Conservation (phyloP, 192 early-diverging fungal genomes). For the Mortierella hygrophila region DNA sequence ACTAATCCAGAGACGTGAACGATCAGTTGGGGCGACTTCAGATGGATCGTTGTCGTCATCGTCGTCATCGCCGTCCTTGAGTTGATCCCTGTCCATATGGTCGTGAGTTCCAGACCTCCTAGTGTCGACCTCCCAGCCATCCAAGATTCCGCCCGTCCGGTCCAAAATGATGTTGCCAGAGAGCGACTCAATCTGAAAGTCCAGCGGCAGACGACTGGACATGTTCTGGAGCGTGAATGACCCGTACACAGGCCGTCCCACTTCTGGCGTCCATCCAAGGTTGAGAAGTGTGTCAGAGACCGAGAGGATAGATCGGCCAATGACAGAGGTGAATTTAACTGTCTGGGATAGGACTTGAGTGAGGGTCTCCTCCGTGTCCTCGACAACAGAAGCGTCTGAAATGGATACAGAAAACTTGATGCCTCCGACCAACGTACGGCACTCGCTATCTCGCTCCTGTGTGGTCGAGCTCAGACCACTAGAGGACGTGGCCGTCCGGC, state of each 20-base stretch:
- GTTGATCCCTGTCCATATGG: slow-evolving; percentile 4
- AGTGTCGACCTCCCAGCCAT: slow-evolving; percentile 64
- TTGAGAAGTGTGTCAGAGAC: slow-evolving; percentile 76
- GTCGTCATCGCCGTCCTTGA: slow-evolving; percentile 1
- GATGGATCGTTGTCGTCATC: slow-evolving; percentile 14
- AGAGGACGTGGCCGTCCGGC: slow-evolving; percentile 8
- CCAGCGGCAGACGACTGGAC: slow-evolving; percentile 76
- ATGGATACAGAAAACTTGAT: slow-evolving; percentile 78
- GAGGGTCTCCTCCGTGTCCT: slow-evolving; percentile 39
- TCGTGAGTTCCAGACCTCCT: neutral
- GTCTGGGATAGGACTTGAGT: slow-evolving; percentile 76
- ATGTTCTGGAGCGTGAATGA: slow-evolving; percentile 79
- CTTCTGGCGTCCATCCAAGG: slow-evolving; percentile 68
- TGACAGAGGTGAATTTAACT: slow-evolving; percentile 83
- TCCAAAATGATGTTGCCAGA: slow-evolving; percentile 68
- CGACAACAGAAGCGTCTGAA: slow-evolving; percentile 45
- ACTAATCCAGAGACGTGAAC: slow-evolving; percentile 62
- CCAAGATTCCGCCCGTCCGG: slow-evolving; percentile 61
- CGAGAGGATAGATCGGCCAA: slow-evolving; percentile 82
- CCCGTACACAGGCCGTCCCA: slow-evolving; percentile 66
- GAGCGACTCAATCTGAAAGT: slow-evolving; percentile 69
- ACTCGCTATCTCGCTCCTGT: slow-evolving; percentile 59
- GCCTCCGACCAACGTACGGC: slow-evolving; percentile 83
- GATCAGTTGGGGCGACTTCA: slow-evolving; percentile 32
- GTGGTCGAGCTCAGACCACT: slow-evolving; percentile 5